Conservation (phyloP, 2,329 filamentous ascomycete genomes). For the Neocucurbitaria cava region DNA sequence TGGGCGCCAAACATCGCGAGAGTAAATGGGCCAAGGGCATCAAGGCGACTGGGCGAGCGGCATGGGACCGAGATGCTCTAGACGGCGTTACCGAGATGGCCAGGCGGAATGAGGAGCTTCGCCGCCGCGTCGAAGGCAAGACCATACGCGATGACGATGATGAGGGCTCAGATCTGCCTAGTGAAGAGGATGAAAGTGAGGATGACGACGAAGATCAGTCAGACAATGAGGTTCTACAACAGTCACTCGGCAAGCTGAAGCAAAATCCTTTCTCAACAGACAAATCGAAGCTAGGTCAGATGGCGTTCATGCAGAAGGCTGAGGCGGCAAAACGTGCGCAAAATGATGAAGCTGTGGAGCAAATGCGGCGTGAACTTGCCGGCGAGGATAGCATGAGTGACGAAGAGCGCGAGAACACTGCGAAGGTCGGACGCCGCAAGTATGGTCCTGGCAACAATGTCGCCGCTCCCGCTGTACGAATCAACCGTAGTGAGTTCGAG, state of each 20-base stretch:
- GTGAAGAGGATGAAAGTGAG: conserved; percentile 60
- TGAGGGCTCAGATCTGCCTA: conserved; percentile 56
- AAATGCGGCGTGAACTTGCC: conserved; percentile 71
- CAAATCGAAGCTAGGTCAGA: conserved; percentile 72
- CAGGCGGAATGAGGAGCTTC: conserved; percentile 80
- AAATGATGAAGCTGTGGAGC: conserved; percentile 74
- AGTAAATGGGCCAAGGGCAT: conserved; percentile 92
- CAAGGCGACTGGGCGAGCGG: conserved; percentile 77
- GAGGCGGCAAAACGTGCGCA: conserved; percentile 78
- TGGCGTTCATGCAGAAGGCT: conserved; percentile 95
- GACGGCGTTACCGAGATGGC: conserved; percentile 81
- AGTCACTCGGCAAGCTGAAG: conserved; percentile 47
- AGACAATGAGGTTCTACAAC: conserved; percentile 46
- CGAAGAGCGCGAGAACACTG: conserved; percentile 61
- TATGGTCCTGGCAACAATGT: conserved; percentile 64
- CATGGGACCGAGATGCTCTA: conserved; percentile 88
- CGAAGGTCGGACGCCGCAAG: conserved; percentile 71
- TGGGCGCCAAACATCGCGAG: conserved; percentile 83
- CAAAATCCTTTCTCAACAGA: conserved; percentile 64
- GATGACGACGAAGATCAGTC: conserved; percentile 70
- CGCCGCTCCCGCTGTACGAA: conserved; percentile 37
- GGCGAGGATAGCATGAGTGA: conserved; percentile 63
- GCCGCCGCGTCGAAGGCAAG: conserved; percentile 78
- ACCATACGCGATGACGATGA: conserved; percentile 57
- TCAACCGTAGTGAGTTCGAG: conserved; percentile 64